These are phyloP conservation scores for Vigna trinervia DNA, from an alignment of 306 rosid species.

Conservation along the genomic window DNA sequence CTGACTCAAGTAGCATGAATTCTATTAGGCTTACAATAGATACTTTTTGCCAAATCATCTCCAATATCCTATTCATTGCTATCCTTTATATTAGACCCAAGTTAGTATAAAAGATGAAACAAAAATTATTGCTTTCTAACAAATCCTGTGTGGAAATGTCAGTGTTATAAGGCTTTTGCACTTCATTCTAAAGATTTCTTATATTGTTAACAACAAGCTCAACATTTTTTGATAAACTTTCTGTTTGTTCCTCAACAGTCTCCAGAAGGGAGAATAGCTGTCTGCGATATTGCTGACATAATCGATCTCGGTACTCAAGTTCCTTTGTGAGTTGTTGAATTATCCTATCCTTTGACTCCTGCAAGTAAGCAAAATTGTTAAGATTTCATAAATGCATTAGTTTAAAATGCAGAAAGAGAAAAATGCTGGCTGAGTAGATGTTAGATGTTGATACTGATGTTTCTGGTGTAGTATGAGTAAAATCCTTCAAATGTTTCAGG, in stretches of 20 bases:
- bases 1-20: neutral
- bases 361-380: neutral
- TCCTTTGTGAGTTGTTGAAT: slow-evolving; percentile 48
- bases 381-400: slow-evolving; percentile 17
- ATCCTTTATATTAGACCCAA: slow-evolving; percentile 8
- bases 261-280: slow-evolving; percentile 43
- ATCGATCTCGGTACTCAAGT: slow-evolving; percentile 46
- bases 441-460: neutral
- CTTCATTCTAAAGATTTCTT: slow-evolving; percentile 44
- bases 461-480: neutral
- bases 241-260: slow-evolving; percentile 46
- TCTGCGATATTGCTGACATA: slow-evolving; percentile 44
- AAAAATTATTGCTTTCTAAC: slow-evolving; percentile 16
- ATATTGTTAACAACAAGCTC: slow-evolving; percentile 29
- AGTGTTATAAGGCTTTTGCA: slow-evolving; percentile 39
- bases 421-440: neutral
- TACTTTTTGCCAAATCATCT: no score
- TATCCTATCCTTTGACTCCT: slow-evolving; percentile 52
- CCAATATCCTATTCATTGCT: neutral
- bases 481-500: neutral
- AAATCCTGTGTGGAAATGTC: neutral
- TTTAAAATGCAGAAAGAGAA: slow-evolving; percentile 9
- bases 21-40: neutral
- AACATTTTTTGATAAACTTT: slow-evolving; percentile 42
- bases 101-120: slow-evolving; percentile 23